Conservation (phyloP, 108 stramenopile genomes). For the Nitzschia sp. region DNA sequence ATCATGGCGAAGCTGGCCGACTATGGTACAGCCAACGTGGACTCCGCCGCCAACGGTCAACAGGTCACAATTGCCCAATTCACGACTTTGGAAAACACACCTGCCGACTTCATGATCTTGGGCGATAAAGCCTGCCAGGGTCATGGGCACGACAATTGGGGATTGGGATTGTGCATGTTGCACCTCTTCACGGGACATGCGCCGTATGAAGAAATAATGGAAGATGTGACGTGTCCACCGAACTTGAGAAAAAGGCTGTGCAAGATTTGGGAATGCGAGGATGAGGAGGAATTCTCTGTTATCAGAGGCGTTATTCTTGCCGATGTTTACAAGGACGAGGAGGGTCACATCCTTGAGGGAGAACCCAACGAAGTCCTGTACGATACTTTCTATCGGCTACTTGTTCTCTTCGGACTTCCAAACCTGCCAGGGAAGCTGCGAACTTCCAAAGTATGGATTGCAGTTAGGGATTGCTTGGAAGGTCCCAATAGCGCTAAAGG, state of each 20-base stretch:
- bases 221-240: conserved; percentile 80
- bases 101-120: conserved; percentile 89
- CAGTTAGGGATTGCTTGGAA: conserved; percentile 43
- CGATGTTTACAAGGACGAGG: conserved; percentile 73
- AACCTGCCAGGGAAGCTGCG: conserved; percentile 24
- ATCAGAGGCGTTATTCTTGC: conserved; percentile 70
- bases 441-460: conserved; percentile 69
- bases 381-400: conserved; percentile 92
- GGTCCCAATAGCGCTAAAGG: conserved; percentile 6
- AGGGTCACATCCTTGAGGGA: conserved; percentile 71
- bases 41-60: conserved; percentile 73
- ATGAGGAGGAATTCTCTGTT: conserved; percentile 49
- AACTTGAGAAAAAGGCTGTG: conserved; percentile 57
- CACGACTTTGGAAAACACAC: conserved; percentile 97
- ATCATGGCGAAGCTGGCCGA: conserved; percentile 95
- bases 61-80: conserved; percentile 91
- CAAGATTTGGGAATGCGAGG: conserved; percentile 80
- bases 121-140: conserved; percentile 89
- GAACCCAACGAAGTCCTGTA: conserved; percentile 80
- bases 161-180: conserved; percentile 92
- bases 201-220: conserved; percentile 98
- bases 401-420: conserved; percentile 91
- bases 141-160: conserved; percentile 90
- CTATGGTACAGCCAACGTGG: conserved; percentile 93
- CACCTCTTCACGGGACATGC: conserved; percentile 94